Percentiles rank a stretch among this genome's conserved stretches.
Evolutionary conservation across 1,284 basidiomycete genomes (phyloP).

Genomic region (Phellopilus nigrolimitatus): DNA sequence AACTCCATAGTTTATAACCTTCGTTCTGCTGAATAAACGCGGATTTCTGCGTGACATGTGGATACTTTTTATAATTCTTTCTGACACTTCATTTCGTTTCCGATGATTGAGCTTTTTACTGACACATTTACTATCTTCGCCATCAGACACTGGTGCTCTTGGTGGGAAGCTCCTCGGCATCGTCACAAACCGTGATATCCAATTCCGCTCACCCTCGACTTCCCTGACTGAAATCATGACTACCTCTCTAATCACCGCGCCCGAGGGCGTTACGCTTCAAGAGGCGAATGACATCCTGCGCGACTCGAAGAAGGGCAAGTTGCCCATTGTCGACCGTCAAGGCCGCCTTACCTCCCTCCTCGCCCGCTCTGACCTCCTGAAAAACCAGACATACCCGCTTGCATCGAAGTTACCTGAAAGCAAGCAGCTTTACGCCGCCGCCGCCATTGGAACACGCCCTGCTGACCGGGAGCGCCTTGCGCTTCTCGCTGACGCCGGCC

Average conservation of each 20-base stretch:
- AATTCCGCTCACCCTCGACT: conserved; percentile 76
- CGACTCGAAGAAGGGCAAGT: conserved; percentile 96
- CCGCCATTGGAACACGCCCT: conserved; percentile 93
- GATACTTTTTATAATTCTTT: conserved; percentile 18
- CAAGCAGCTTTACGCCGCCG: conserved; percentile 97
- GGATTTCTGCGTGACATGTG: conserved; percentile 29
- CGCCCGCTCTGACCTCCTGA: conserved; percentile 94
- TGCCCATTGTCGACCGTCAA: conserved; percentile 79
- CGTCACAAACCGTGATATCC: conserved; percentile 94
- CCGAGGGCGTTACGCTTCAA: conserved; percentile 81
- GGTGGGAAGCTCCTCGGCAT: conserved; percentile 95
- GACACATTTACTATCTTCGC: too few relatives aligned
- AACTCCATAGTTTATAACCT: conserved; percentile 57
- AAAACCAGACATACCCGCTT: conserved; percentile 96
- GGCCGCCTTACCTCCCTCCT: conserved; percentile 84
- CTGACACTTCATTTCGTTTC: conserved; percentile 15
- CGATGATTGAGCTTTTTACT: conserved; percentile 16
- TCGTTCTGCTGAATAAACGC: conserved; percentile 45
- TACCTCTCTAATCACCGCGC: conserved; percentile 76
- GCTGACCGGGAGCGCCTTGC: conserved; percentile 83
- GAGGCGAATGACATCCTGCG: conserved; percentile 95
- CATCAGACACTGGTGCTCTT: conserved; percentile 76
- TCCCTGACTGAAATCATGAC: conserved; percentile 92
- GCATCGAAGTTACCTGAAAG: conserved; percentile 88
- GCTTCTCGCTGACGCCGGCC: conserved; percentile 88